These are phyloP conservation scores for Friedmanniomyces endolithicus DNA, from an alignment of 495 filamentous ascomycete species.

Conservation along the genomic window DNA sequence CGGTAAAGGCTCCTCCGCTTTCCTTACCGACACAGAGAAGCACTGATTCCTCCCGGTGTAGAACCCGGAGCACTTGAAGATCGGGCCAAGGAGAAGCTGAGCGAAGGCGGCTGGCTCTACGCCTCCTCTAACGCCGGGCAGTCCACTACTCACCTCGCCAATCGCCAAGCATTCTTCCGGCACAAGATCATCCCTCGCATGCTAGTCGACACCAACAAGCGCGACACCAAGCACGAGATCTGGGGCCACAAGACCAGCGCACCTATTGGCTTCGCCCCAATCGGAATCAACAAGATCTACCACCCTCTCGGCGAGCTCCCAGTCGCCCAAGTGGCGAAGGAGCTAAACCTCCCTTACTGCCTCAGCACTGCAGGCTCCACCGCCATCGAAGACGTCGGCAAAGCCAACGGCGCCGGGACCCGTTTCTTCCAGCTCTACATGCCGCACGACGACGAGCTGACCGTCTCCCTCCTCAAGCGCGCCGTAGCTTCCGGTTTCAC, in stretches of 20 bases:
- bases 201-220: constrained; percentile 48
- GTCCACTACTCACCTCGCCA: constrained; percentile 53
- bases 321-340: constrained; percentile 45
- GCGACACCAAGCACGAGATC: constrained; percentile 46
- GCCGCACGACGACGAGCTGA: constrained; percentile 50
- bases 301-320: constrained; percentile 44
- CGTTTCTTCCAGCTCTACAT: constrained; percentile 56
- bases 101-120: constrained; percentile 45
- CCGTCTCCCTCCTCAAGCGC: constrained; percentile 42
- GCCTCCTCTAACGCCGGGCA: constrained; percentile 54
- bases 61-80: constrained; percentile 47
- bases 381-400: constrained; percentile 47
- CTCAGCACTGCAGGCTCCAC: constrained; percentile 43
- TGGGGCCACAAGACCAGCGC: constrained; percentile 50
- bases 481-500: constrained; percentile 45
- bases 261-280: constrained; percentile 52
- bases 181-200: constrained; percentile 52
- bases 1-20: constrained; percentile 4
- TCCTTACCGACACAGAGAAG: background rate
- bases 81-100: constrained; percentile 44
- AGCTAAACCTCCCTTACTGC: constrained; percentile 45
- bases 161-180: constrained; percentile 56
- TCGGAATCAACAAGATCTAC: constrained; percentile 57
- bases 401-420: constrained; percentile 40
- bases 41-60: too few species aligned